Evolutionary conservation across 1,284 basidiomycete genomes (phyloP).

Genomic region (Ustilago sp.): DNA sequence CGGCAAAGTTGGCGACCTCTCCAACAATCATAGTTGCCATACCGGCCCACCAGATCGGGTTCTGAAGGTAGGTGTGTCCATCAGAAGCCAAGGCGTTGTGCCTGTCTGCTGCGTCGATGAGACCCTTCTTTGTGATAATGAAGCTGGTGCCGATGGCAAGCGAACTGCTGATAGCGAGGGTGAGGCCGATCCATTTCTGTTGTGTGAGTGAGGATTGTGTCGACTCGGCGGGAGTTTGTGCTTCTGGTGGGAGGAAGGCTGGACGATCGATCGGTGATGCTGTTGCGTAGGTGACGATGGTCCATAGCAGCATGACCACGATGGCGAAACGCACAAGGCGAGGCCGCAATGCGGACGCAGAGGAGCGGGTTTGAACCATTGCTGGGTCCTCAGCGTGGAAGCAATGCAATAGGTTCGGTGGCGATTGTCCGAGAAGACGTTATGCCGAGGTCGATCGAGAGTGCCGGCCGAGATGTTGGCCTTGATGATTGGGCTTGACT

Average conservation of each 20-base stretch:
- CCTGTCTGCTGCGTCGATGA: slow-evolving; percentile 67
- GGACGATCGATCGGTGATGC: slow-evolving; percentile 41
- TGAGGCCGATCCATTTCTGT: slow-evolving; percentile 68
- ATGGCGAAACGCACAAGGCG: slow-evolving; percentile 29
- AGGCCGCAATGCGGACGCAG: slow-evolving; percentile 14
- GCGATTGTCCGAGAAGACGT: not conserved
- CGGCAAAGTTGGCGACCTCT: slow-evolving; percentile 93
- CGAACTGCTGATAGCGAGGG: slow-evolving; percentile 66
- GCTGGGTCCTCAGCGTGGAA: not conserved
- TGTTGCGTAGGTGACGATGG: slow-evolving; percentile 18
- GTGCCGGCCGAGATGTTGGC: not conserved
- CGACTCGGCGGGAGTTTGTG: slow-evolving; percentile 35
- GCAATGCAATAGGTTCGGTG: not conserved
- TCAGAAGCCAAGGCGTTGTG: slow-evolving; percentile 66
- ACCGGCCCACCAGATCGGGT: slow-evolving; percentile 98
- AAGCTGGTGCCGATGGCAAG: slow-evolving; percentile 68
- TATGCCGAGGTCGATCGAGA: not conserved
- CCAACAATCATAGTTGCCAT: slow-evolving; percentile 78
- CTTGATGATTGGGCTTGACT: not conserved
- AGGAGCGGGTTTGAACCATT: slow-evolving; percentile 10
- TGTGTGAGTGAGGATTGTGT: slow-evolving; percentile 54
- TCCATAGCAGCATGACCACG: slow-evolving; percentile 31
- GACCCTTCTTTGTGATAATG: slow-evolving; percentile 69
- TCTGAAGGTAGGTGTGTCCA: slow-evolving; percentile 79
- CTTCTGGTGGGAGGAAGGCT: slow-evolving; percentile 43